Conservation (phyloP, 352 stramenopile genomes). For the Globisporangium abappressorium region DNA sequence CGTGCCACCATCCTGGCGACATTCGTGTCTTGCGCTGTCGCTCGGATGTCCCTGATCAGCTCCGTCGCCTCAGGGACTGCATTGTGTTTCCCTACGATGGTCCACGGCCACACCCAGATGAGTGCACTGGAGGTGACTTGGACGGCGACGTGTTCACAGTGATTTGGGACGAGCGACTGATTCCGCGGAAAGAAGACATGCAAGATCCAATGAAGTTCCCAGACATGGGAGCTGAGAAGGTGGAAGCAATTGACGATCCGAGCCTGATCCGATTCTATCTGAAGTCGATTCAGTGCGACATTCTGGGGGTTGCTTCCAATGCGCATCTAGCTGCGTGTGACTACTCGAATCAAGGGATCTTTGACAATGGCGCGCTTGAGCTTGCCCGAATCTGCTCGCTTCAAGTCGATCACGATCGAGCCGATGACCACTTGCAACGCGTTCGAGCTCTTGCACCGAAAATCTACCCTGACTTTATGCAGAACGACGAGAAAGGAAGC, state of each 20-base stretch:
- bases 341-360: constrained; percentile 35
- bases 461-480: constrained; percentile 81
- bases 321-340: constrained; percentile 73
- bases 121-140: constrained; percentile 79
- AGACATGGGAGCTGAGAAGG: constrained; percentile 18
- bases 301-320: constrained; percentile 76
- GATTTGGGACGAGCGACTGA: constrained; percentile 77
- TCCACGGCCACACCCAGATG: constrained; percentile 65
- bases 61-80: constrained; percentile 56
- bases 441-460: constrained; percentile 48
- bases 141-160: constrained; percentile 80
- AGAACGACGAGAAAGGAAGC: constrained; percentile 56
- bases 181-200: constrained; percentile 43
- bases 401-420: constrained; percentile 64
- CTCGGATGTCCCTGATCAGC: constrained; percentile 38
- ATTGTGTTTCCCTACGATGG: constrained; percentile 78
- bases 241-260: constrained; percentile 37
- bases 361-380: constrained; percentile 44
- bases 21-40: constrained; percentile 60
- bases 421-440: constrained; percentile 52
- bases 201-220: constrained; percentile 49
- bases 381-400: constrained; percentile 66
- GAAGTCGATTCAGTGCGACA: constrained; percentile 66
- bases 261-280: constrained; percentile 71
- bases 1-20: constrained; percentile 77